phyloP scores from a whole-genome alignment of 495 filamentous ascomycete genomes.

The Melanomma pulvis-pyrius region DNA sequence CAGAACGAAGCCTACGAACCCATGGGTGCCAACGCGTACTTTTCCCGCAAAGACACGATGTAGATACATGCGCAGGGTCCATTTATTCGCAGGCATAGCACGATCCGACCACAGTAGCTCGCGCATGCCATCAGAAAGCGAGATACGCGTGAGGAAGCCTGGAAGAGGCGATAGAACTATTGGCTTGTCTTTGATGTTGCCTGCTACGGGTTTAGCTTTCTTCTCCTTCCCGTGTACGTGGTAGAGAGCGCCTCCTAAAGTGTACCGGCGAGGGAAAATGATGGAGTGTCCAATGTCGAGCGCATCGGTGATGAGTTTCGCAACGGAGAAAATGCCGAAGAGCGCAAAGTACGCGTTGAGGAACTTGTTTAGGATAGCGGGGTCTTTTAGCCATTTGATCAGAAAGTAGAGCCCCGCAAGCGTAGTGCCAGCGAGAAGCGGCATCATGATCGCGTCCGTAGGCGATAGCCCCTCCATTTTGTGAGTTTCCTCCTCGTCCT shows the following conservation, averaged over 20 bases:
- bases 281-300: conserved; percentile 67
- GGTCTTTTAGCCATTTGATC: conserved; percentile 85
- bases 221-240: conserved; percentile 36
- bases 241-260: conserved; percentile 51
- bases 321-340: conserved; percentile 74
- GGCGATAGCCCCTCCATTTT: conserved; percentile 76
- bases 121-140: conserved; percentile 44
- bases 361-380: conserved; percentile 78
- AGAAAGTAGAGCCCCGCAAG: conserved; percentile 82
- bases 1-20: conserved; percentile 62
- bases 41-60: conserved; percentile 52
- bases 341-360: conserved; percentile 82
- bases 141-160: conserved; percentile 49
- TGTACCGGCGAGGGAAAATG: conserved; percentile 70
- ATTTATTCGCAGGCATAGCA: conserved; percentile 52
- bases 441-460: conserved; percentile 84
- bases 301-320: conserved; percentile 67
- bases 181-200: conserved; percentile 20
- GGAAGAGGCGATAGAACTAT: conserved; percentile 55
- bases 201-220: conserved; percentile 30
- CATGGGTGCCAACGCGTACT: conserved; percentile 54
- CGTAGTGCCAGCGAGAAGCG: conserved; percentile 72
- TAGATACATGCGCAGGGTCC: conserved; percentile 52
- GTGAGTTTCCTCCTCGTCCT: conserved; percentile 55
- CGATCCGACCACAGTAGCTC: conserved; percentile 55